Conservation (phyloP, 345 rosid species). For the Populus deltoides region DNA sequence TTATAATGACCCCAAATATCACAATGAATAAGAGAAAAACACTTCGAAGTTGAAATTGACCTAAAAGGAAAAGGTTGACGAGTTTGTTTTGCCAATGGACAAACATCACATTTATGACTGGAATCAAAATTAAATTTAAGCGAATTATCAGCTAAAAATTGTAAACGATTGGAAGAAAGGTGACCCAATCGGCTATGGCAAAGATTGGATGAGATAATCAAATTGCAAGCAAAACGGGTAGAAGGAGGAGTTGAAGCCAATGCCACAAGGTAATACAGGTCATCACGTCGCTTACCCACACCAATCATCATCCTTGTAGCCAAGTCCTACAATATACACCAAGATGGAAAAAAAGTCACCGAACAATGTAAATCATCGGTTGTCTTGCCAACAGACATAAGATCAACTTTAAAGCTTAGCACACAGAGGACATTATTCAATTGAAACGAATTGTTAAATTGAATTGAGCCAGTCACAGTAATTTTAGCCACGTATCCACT, state of each 20-base stretch:
- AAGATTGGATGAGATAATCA: neutral
- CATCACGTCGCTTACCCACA: constrained; percentile 2
- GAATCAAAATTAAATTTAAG: neutral
- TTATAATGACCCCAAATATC: too few relatives aligned
- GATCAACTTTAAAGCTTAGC: constrained; percentile 3
- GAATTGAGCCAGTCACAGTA: neutral
- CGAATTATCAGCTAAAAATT: neutral
- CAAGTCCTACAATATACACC: neutral
- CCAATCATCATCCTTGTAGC: neutral
- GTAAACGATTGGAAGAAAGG: neutral
- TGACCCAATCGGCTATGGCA: neutral
- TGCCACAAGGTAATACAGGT: neutral
- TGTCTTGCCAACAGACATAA: neutral
- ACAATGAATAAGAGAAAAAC: neutral
- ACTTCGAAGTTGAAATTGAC: neutral
- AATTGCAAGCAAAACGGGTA: neutral
- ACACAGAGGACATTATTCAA: neutral
- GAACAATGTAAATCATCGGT: neutral
- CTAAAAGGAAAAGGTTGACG: neutral
- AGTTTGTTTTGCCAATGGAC: constrained; percentile 2
- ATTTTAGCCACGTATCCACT: neutral
- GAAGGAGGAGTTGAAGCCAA: neutral
- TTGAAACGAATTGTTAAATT: neutral
- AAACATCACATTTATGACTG: neutral
- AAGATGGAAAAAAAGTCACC: neutral